Conservation (phyloP, 176 grass and related monocot species). For the Oryza longistaminata region DNA sequence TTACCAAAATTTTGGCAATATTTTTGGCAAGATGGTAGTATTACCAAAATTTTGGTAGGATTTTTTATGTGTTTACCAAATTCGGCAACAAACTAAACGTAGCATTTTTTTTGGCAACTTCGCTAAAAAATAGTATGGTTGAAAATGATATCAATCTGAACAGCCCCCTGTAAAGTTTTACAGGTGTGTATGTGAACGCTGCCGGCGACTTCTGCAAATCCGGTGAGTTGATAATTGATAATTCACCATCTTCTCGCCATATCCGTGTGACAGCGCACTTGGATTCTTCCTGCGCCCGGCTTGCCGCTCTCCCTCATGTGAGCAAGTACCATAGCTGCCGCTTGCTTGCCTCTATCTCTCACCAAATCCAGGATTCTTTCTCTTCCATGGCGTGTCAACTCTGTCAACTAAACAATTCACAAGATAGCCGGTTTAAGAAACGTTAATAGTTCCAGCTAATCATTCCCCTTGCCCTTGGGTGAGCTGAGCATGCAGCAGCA, state of each 20-base stretch:
- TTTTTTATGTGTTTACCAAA: too few species aligned
- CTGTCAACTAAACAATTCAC: constrained; percentile 21
- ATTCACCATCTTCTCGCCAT: not conserved
- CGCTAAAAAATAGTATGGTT: too few species aligned
- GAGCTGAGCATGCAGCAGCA: not conserved
- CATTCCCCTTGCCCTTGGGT: not conserved
- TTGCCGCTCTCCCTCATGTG: constrained; percentile 11
- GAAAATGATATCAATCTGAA: too few species aligned
- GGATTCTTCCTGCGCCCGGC: not conserved
- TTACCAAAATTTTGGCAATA: too few species aligned
- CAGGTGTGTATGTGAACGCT: not conserved
- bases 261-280: constrained; percentile 9
- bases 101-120: too few species aligned
- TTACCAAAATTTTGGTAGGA: too few species aligned
- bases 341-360: not conserved
- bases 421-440: not conserved
- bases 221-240: not conserved
- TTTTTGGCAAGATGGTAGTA: too few species aligned
- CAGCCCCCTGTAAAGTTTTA: too few species aligned
- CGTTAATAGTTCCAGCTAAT: constrained; percentile 13
- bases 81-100: too few species aligned
- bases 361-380: not conserved
- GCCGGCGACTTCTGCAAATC: not conserved
- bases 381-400: not conserved
- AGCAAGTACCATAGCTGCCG: not conserved